Base-by-base conservation (phyloP, 495 filamentous ascomycete genomes). In the Penicillium waksmanii region DNA sequence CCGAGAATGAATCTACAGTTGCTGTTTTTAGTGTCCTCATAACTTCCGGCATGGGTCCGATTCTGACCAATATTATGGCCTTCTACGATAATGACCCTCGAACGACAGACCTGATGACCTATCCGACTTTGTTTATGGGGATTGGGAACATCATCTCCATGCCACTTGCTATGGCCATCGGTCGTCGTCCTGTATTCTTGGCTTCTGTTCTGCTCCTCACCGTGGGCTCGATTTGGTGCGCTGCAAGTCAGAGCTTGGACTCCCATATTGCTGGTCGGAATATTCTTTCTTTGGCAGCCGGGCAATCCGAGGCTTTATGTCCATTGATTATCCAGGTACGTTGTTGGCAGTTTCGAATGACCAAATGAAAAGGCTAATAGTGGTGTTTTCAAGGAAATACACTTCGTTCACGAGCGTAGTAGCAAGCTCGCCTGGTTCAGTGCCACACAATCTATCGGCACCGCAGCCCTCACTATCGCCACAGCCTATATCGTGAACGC, bases 101-200 rank as follows among this genome's bases (percentile, higher is more conserved):
- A 5, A 58, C 58, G 2, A 64, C 60, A 36, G 68, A 71, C 43
- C 63, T 71, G 13, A 27, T 67, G 52, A 68, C 65, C 1, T 68
- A 71, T 35, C 68, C 68, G 23, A 71, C 68, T 1, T 44, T 71
- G 23, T 71, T 71, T 61, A 71, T 71, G 68, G 68, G 68, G 5
- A 40, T 71, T 15, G 68, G 65, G 2, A 71, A 71, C 46, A 34
- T 71, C 0, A 65, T 71, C n/a, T 23, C 63, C 18, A 68, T 71
- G 61, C 68, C 68, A 3, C 60, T 56, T 48, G 68, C 68, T 0
- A 56, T 58, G 43, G 60, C 63, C 7, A 43, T 57, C 7, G 68
- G 68, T 12, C 63, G 68, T 2, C 53, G 68, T 13, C 68, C 68
- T 25, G 56, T 71, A 2, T 71, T 71, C 35, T 61, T 71, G 13